Conservation (phyloP, 2,329 filamentous ascomycete genomes). For the Aspergillus pseudonomiae region DNA sequence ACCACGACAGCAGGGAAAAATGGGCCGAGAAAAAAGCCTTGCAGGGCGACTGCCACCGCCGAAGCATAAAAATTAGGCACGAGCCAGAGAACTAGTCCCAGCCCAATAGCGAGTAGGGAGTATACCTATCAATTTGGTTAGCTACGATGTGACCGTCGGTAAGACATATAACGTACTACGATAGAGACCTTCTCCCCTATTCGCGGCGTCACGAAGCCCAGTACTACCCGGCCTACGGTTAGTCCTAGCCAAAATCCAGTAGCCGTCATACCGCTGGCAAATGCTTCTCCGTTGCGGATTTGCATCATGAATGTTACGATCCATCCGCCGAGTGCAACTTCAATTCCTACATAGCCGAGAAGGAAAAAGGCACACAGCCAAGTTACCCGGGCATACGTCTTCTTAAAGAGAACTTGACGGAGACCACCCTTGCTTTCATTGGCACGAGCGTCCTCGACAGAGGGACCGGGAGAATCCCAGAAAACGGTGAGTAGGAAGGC, state of each 20-base stretch:
- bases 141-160: too few species aligned
- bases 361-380: conserved; percentile 61
- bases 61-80: conserved; percentile 75
- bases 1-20: conserved; percentile 76
- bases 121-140: too few species aligned
- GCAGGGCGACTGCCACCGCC: conserved; percentile 68
- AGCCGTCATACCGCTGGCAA: conserved; percentile 73
- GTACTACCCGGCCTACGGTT: conserved; percentile 61
- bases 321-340: conserved; percentile 75
- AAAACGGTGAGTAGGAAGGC: background rate
- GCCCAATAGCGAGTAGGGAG: too few species aligned
- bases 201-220: conserved; percentile 60
- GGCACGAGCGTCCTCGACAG: background rate
- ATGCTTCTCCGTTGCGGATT: conserved; percentile 68
- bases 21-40: conserved; percentile 79
- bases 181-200: too few species aligned
- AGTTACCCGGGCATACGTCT: background rate
- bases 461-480: background rate
- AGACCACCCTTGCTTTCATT: background rate
- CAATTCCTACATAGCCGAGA: conserved; percentile 75
- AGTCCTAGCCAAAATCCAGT: conserved; percentile 80
- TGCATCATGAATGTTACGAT: conserved; percentile 82
- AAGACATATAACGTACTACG: too few species aligned
- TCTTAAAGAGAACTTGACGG: background rate
- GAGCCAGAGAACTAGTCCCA: too few species aligned